Percentiles rank a stretch among this genome's conserved stretches.
phyloP scores from a whole-genome alignment of 371 early-diverging fungal genomes.

The Massospora cicadina region DNA sequence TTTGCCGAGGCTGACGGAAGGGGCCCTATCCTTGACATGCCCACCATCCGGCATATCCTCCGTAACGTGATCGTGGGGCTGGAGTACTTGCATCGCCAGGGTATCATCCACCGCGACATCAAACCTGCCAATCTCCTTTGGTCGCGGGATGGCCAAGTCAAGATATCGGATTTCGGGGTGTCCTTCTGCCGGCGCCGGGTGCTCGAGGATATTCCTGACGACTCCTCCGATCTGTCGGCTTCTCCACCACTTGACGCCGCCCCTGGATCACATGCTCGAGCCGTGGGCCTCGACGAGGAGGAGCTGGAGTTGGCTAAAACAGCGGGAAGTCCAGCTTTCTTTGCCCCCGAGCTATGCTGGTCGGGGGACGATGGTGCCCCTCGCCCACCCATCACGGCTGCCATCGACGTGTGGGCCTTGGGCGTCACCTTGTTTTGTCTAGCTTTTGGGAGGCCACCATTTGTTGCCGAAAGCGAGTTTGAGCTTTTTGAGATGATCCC shows the following conservation, averaged over 20 bases:
- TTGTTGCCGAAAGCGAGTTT: constrained; percentile 91
- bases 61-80: constrained; percentile 80
- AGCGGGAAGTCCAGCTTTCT: constrained; percentile 93
- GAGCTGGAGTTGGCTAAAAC: constrained; percentile 82
- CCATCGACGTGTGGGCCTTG: constrained; percentile 97
- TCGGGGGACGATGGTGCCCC: constrained; percentile 25
- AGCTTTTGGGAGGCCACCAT: constrained; percentile 90
- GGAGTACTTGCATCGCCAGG: constrained; percentile 48
- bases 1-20: constrained; percentile 54
- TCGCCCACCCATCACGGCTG: constrained; percentile 47
- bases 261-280: neutral
- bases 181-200: constrained; percentile 21
- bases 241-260: neutral
- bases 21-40: constrained; percentile 39
- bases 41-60: constrained; percentile 60
- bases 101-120: constrained; percentile 94
- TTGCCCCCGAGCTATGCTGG: constrained; percentile 90
- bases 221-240: neutral
- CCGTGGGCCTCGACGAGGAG: constrained; percentile 14
- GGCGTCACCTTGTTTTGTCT: constrained; percentile 98
- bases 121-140: constrained; percentile 94
- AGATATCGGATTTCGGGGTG: constrained; percentile 94
- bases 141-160: constrained; percentile 75
- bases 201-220: constrained; percentile 10
- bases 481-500: constrained; percentile 85